Evolutionary conservation across 2,329 filamentous ascomycete genomes (phyloP), one percentile per base, ranked within the genome.

Genomic region (Paecilomyces dactylethromorphus): DNA sequence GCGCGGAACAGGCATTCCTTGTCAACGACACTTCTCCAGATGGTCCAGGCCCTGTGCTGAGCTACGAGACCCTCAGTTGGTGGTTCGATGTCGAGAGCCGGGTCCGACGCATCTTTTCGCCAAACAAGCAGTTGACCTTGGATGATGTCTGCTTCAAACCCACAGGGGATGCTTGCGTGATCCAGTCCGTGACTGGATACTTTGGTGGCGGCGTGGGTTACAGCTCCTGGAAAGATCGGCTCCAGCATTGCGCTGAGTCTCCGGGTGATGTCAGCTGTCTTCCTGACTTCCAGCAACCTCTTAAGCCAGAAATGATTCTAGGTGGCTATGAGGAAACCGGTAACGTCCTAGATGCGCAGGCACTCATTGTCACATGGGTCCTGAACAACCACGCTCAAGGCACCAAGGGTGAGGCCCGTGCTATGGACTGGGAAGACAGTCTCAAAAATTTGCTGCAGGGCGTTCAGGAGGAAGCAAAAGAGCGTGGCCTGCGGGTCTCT

Each of bases 121-220:
- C 84, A 13, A 79, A 86, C 21, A 86, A 84, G 56, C 87, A 85
- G 6, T 83, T 88, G 56, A 87, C 83, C 0, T 81, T 99, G 2
- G 80, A 91, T 26, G 90, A 97, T 69, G 84, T 99, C 15, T 99
- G 94, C 78, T 93, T 96, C 77, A 97, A 97, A 71, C 95, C 95
- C 1, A 91, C 89, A 0, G 91, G 90, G 0, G 84, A 91, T 65
- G 91, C 88, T 13, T 99, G 94, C 66, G 92, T 97, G 4, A 85
- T 99, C 1, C 93, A 99, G 70, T 96, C 92, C 0, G 78, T 97
- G n/a, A 89, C 90, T 5, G 89, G 89, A 1, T 99, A 96, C 74
- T 97, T 92, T 75, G 84, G 87, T 56, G 85, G 87, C 32, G 82
- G 86, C 50, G 83, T 87, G 33, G 72, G 85, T 59, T 84, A 84